These are phyloP conservation scores for Thalia dealbata DNA, from an alignment of 176 grass and related monocot species.

Conservation along the genomic window DNA sequence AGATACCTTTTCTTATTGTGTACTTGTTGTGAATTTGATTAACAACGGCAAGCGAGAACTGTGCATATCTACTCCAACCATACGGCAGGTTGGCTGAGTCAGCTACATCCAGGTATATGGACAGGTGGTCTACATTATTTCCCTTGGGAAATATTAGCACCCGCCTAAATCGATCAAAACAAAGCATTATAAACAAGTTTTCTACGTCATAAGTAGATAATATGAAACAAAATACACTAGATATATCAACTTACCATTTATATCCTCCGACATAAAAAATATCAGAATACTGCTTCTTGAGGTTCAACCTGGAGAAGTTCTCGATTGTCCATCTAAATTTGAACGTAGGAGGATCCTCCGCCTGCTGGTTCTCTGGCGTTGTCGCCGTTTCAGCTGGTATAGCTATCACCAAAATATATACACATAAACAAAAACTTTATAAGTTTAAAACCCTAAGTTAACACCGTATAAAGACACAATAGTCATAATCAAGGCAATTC, in stretches of 20 bases:
- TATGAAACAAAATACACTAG: constrained; percentile 1
- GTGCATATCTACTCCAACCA: constrained; percentile 97
- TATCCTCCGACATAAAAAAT: constrained; percentile 78
- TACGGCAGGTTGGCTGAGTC: constrained; percentile 81
- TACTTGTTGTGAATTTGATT: constrained; percentile 92
- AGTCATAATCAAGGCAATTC: background rate
- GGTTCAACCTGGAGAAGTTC: constrained; percentile 66
- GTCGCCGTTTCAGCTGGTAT: constrained; percentile 47
- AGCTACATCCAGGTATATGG: constrained; percentile 96
- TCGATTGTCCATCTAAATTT: constrained; percentile 97
- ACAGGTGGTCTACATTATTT: constrained; percentile 94
- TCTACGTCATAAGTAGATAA: background rate
- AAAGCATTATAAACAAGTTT: background rate
- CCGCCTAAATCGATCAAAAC: constrained; percentile 44
- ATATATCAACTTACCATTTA: constrained; percentile 52
- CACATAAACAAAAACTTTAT: background rate
- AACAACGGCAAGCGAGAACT: constrained; percentile 73
- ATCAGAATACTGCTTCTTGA: constrained; percentile 90
- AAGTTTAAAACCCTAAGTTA: constrained; percentile 4
- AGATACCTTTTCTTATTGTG: constrained; percentile 90
- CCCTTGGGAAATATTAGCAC: constrained; percentile 95
- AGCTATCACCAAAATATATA: constrained; percentile 42
- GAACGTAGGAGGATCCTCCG: constrained; percentile 74
- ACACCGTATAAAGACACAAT: background rate
- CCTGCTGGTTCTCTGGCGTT: constrained; percentile 64